These are phyloP conservation scores for Fusarium sp. DNA, from an alignment of 2,329 filamentous ascomycete genomes.

Conservation along the genomic window DNA sequence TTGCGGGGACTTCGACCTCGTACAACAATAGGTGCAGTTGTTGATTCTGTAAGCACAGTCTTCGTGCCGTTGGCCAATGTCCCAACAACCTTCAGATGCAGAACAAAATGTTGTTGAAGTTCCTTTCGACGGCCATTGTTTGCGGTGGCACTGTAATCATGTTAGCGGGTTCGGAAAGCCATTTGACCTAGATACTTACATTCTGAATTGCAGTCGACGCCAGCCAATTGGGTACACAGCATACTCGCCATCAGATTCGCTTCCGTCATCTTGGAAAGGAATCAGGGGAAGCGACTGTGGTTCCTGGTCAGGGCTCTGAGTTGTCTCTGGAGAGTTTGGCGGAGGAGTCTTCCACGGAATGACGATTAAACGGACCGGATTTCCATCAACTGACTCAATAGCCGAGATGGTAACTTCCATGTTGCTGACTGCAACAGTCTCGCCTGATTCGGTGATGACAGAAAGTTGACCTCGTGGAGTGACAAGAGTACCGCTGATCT, in stretches of 20 bases:
- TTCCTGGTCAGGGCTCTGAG: slow-evolving; percentile 80
- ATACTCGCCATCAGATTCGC: slow-evolving; percentile 78
- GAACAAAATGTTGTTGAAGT: slow-evolving; percentile 93
- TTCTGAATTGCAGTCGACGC: slow-evolving; percentile 93
- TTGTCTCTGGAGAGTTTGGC: slow-evolving; percentile 77
- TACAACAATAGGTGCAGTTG: slow-evolving; percentile 92
- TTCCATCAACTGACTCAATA: slow-evolving; percentile 93
- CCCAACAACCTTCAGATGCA: slow-evolving; percentile 87
- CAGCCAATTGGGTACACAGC: slow-evolving; percentile 94
- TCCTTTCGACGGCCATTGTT: slow-evolving; percentile 97
- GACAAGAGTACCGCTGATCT: slow-evolving; percentile 91
- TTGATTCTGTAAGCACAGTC: slow-evolving; percentile 83
- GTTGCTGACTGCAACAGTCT: slow-evolving; percentile 82
- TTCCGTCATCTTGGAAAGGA: slow-evolving; percentile 71
- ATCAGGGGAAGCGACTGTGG: slow-evolving; percentile 83
- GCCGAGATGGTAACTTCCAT: slow-evolving; percentile 92
- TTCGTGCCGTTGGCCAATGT: slow-evolving; percentile 87
- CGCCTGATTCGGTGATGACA: slow-evolving; percentile 84
- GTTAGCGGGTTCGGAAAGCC: slow-evolving; percentile 21
- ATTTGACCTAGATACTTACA: slow-evolving; percentile 58
- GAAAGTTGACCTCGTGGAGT: slow-evolving; percentile 82
- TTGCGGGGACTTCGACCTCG: slow-evolving; percentile 93
- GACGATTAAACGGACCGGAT: slow-evolving; percentile 91
- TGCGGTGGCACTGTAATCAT: slow-evolving; percentile 77
- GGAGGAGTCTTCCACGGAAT: slow-evolving; percentile 98